Conservation (phyloP, 352 stramenopile species). For the Pythium phragmiticola region DNA sequence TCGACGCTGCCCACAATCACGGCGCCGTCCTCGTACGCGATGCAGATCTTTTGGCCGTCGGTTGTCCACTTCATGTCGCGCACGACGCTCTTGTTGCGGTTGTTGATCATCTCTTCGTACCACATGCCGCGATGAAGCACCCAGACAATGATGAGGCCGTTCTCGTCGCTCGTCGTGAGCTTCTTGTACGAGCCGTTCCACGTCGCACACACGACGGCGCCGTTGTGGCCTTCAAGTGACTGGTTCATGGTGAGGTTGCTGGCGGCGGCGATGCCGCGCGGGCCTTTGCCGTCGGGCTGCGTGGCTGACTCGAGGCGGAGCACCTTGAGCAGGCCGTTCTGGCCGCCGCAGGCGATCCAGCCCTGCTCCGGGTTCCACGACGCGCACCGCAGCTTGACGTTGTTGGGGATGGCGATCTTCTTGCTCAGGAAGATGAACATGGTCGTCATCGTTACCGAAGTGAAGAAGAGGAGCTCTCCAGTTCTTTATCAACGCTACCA, state of each 20-base stretch:
- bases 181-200: constrained; percentile 95
- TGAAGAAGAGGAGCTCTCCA: not conserved
- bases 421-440: constrained; percentile 97
- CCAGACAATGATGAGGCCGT: constrained; percentile 96
- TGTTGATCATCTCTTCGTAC: constrained; percentile 98
- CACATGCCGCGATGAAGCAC: constrained; percentile 93
- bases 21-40: constrained; percentile 93
- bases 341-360: constrained; percentile 94
- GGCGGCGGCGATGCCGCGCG: constrained; percentile 78
- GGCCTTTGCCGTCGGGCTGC: constrained; percentile 66
- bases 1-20: constrained; percentile 95
- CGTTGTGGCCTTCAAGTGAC: constrained; percentile 92
- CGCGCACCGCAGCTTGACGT: constrained; percentile 88
- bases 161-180: constrained; percentile 94
- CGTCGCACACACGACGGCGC: constrained; percentile 86
- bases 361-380: constrained; percentile 93
- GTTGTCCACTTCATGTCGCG: constrained; percentile 94
- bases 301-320: constrained; percentile 84
- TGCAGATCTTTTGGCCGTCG: constrained; percentile 94
- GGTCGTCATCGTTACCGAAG: constrained; percentile 15
- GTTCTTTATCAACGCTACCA: too few relatives aligned
- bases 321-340: constrained; percentile 93
- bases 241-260: constrained; percentile 95
- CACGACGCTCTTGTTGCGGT: constrained; percentile 94
- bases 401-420: constrained; percentile 95